Percentiles rank a stretch among this genome's conserved stretches.
Evolutionary conservation across 2,329 filamentous ascomycete species (phyloP).

Genomic region (Cytospora schulzeri): DNA sequence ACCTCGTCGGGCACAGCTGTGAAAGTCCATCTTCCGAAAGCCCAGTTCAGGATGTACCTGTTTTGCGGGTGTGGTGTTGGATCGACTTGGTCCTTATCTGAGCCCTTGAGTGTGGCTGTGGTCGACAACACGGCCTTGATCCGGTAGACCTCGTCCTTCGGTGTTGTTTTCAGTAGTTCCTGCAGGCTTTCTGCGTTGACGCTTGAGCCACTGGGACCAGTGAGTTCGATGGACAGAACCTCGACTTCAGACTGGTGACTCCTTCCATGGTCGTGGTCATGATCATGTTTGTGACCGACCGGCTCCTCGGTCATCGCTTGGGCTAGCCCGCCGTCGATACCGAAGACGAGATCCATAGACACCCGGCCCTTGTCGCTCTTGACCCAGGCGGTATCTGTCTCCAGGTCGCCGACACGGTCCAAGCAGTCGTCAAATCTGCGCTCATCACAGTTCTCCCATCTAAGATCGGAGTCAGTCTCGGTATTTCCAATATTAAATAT

Average conservation of each 20-base stretch:
- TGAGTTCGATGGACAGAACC: constrained; percentile 79
- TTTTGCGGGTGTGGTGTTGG: constrained; percentile 35
- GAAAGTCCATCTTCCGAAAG: constrained; percentile 93
- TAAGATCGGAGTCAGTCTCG: not conserved
- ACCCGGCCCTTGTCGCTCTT: constrained; percentile 84
- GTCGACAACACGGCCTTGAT: constrained; percentile 75
- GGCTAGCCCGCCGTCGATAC: constrained; percentile 81
- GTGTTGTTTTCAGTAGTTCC: constrained; percentile 68
- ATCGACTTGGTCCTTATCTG: constrained; percentile 49
- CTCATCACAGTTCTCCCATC: constrained; percentile 76
- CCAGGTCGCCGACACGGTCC: constrained; percentile 78
- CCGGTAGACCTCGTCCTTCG: constrained; percentile 92
- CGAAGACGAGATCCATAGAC: constrained; percentile 77
- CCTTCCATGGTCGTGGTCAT: constrained; percentile 48
- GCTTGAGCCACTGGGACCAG: constrained; percentile 41
- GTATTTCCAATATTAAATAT: not conserved
- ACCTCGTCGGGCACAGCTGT: constrained; percentile 55
- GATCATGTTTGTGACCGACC: constrained; percentile 43
- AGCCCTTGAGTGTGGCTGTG: constrained; percentile 49
- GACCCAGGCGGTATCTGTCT: constrained; percentile 78
- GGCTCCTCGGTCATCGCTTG: constrained; percentile 50
- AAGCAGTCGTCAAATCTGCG: constrained; percentile 74
- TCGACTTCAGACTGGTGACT: constrained; percentile 86
- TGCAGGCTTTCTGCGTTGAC: constrained; percentile 65
- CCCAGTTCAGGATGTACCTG: constrained; percentile 95